phyloP scores from a whole-genome alignment of 176 grass and related monocot species.

The Zizania latifolia region DNA sequence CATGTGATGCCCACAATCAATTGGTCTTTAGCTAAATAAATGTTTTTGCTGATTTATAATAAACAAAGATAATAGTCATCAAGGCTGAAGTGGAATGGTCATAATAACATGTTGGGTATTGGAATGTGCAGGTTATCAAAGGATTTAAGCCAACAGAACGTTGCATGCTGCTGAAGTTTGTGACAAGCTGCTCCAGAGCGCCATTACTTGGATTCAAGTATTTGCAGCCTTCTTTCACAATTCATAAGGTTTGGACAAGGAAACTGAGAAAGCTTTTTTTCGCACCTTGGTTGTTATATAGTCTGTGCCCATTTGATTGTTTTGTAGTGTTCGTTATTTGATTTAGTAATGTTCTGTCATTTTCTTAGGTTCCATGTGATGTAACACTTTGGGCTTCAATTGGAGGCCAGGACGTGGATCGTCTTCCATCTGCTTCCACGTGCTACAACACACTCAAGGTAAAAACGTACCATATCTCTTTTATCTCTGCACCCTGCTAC shows the following conservation, averaged over 20 bases:
- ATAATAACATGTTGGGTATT: not conserved
- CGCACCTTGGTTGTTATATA: not conserved
- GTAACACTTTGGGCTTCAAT: conserved; percentile 82
- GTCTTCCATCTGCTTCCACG: conserved; percentile 90
- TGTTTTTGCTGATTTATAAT: not conserved
- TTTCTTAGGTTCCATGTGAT: conserved; percentile 73
- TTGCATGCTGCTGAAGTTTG: conserved; percentile 89
- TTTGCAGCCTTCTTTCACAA: conserved; percentile 79
- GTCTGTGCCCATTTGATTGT: not conserved
- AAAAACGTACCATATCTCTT: not conserved
- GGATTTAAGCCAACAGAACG: conserved; percentile 74
- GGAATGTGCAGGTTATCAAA: conserved; percentile 63
- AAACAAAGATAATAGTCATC: not conserved
- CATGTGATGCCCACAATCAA: not conserved
- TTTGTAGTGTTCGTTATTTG: not conserved
- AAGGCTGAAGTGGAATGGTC: not conserved
- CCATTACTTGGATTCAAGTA: conserved; percentile 97
- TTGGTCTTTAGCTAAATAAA: conserved; percentile 11
- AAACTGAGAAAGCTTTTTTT: not conserved
- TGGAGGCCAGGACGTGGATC: conserved; percentile 92
- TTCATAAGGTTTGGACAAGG: conserved; percentile 76
- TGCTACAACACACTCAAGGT: conserved; percentile 98
- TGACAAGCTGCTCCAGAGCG: conserved; percentile 89
- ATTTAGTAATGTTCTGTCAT: not conserved
- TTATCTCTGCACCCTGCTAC: not conserved